Evolutionary conservation across 2,329 filamentous ascomycete genomes (phyloP).

Genomic region (Pseudogymnoascus sp.): DNA sequence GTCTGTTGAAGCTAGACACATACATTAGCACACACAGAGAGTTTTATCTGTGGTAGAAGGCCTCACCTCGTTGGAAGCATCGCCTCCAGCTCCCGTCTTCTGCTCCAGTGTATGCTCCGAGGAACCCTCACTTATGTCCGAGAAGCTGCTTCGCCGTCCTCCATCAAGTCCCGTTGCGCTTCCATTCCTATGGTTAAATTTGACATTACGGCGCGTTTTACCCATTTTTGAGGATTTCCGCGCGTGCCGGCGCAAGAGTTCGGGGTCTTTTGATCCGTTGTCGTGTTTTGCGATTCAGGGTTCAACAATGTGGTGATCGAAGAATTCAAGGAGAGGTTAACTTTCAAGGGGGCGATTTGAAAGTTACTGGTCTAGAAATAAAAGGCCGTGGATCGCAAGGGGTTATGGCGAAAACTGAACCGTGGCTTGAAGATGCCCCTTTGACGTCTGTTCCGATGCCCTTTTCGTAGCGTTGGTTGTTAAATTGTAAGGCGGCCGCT

Average conservation of each 20-base stretch:
- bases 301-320: background rate
- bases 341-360: background rate
- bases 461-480: conserved; percentile 3
- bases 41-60: background rate
- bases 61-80: conserved; percentile 36
- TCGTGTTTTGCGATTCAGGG: background rate
- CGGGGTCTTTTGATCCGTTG: conserved; percentile 2
- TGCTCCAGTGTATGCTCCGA: conserved; percentile 32
- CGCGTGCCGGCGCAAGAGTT: conserved; percentile 12
- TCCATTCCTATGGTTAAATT: conserved; percentile 37
- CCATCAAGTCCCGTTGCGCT: conserved; percentile 26
- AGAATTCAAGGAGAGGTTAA: background rate
- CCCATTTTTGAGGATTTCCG: conserved; percentile 28
- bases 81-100: conserved; percentile 23
- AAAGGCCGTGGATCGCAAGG: background rate
- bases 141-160: conserved; percentile 59
- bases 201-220: conserved; percentile 45
- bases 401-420: background rate
- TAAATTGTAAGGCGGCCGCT: conserved; percentile 8
- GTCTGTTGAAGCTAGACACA: conserved; percentile 17
- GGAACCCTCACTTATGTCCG: conserved; percentile 58
- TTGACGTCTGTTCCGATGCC: conserved; percentile 3
- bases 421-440: conserved; percentile 3
- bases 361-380: background rate
- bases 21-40: conserved; percentile 18